Base-by-base conservation (phyloP, 2,329 filamentous ascomycete genomes). In the Cyphellophora attinorum region DNA sequence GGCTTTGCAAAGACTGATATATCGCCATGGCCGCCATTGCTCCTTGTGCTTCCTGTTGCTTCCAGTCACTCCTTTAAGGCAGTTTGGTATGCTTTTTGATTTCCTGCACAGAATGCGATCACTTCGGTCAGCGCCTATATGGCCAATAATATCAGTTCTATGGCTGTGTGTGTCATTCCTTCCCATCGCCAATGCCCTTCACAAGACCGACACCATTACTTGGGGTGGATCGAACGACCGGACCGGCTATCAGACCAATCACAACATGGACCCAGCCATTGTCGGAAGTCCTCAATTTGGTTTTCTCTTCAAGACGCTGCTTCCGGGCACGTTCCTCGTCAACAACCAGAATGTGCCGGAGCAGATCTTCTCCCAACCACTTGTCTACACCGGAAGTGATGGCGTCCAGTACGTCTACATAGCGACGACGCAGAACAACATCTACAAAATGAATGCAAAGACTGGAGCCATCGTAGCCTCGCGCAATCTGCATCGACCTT, bases 231-330 rank as follows among this genome's bases (percentile, higher is more conserved):
- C 39, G 11, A 42, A 39, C 19, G 39, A 41, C 36, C 31, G 41
- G 35, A 42, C 39, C 16, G 45, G 46, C 17, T 51, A 51, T 40
- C 46, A 49, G 14, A 48, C 44, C 13, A 77, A 74, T 48, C 74
- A 79, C 50, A 78, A 78, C 53, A 71, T 79, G 66, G 72, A 78
- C 47, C 74, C 74, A 1, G 60, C 67, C 11, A 57, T 76, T 6
- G 71, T 79, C 2, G 64, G 59, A 27, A 72, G 68, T 36, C 53
- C 65, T 3, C 62, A 70, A 33, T 78, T 64, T 44, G 58, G 58
- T 19, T 53, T 53, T 15, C 46, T 62, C 4, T 55, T 58, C 23
- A 58, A 55, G 4, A 43, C 66, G 0, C 31, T 47, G 1, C 58
- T 76, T 2, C 68, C 72, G 0, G 72, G 72, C 5, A 61, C 56